Conservation (phyloP, 2,329 filamentous ascomycete genomes). For the Aspergillus novoparasiticus region DNA sequence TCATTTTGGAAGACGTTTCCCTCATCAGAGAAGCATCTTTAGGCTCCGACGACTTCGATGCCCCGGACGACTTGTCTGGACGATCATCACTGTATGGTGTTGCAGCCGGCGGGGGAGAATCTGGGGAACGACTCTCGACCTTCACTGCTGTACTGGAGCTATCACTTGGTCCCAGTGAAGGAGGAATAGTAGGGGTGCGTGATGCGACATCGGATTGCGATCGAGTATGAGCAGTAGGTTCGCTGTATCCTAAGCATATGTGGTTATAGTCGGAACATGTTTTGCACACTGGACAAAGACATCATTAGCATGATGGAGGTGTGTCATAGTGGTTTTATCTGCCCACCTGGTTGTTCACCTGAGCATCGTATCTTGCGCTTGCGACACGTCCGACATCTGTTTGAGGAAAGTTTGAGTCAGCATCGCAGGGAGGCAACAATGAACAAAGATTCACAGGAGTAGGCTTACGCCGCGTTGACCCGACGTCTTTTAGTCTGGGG, state of each 20-base stretch:
- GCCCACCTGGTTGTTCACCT: conserved; percentile 65
- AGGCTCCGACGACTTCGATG: conserved; percentile 15
- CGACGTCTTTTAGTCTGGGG: conserved; percentile 77
- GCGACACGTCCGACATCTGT: conserved; percentile 71
- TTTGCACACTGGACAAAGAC: conserved; percentile 55
- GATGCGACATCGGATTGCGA: conserved; percentile 33
- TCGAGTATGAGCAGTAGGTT: conserved; percentile 41
- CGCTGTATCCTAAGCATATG: conserved; percentile 67
- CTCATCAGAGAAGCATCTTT: conserved; percentile 22
- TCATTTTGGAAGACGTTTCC: conserved; percentile 19
- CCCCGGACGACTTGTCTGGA: conserved; percentile 20
- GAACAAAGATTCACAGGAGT: conserved; percentile 6
- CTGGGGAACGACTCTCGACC: conserved; percentile 32
- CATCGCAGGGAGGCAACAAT: conserved; percentile 17
- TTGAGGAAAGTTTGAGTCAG: not conserved
- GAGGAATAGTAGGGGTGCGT: conserved; percentile 24
- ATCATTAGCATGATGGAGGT: conserved; percentile 9
- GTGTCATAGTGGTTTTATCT: not conserved
- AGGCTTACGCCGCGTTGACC: conserved; percentile 73
- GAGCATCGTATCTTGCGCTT: conserved; percentile 76
- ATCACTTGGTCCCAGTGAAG: conserved; percentile 22
- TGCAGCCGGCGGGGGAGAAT: conserved; percentile 17
- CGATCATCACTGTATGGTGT: conserved; percentile 8
- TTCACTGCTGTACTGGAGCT: conserved; percentile 20
- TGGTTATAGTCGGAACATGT: conserved; percentile 74